Base-by-base conservation (phyloP, 192 early-diverging fungal species). In the Umbelopsis vinacea region DNA sequence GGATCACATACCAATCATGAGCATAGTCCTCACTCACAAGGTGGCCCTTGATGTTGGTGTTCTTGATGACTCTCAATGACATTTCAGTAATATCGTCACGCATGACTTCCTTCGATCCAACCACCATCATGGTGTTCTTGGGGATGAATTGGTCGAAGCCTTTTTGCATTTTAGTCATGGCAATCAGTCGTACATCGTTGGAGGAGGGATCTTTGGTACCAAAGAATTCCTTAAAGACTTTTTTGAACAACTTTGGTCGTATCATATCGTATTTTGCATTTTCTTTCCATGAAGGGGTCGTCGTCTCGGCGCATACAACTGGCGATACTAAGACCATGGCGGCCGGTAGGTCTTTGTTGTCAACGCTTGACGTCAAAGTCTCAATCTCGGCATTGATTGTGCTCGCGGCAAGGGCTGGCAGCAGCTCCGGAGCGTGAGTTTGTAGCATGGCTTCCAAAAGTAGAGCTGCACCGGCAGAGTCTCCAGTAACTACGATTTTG, bases 1-100 rank as follows among this genome's bases (percentile, higher is more conserved):
- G 70, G 33, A 80, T 76, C 40, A 76, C 26, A 52, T 73, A 80
- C 79, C 79, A 80, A 35, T 80, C 79, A 70, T 80, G 79, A 33
- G 74, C 47, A 52, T 74, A 73, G 24, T 76, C 43, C 23, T 73
- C 79, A 6, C 43, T 70, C 46, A 63, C 43, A 17, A 80, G 26
- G 2, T 57, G 24, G 22, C 76, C 71, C 22, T 69, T 63, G 8
- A 69, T 23, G 11, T 15, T 23, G 19, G 67, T 67, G 23, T 73
- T 68, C 15, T 60, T 48, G 9, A 69, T 37, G 0, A 80, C 45
- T 4, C 50, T 55, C 5, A 35, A 66, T 2, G 47, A 40, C 12
- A 80, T 66, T 37, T 72, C 57, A 5, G 54, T 29, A 26, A 72
- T 71, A 48, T 80, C 68, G 9, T 80, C 78, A 6, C 70, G 66